Conservation (phyloP, 2,329 filamentous ascomycete species). For the Colletotrichum viniferum region DNA sequence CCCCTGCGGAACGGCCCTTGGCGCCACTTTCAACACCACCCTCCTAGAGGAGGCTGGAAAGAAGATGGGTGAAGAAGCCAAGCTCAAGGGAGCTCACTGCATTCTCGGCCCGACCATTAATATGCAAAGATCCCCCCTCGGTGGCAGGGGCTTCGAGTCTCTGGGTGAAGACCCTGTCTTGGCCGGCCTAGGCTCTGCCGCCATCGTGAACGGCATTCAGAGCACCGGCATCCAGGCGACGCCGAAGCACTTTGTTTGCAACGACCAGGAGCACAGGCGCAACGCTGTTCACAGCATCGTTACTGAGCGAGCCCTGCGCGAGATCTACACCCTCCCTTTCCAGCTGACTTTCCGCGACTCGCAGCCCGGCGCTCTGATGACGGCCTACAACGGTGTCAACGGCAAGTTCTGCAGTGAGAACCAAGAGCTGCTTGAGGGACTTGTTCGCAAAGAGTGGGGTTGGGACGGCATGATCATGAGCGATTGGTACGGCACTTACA, state of each 20-base stretch:
- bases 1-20: constrained; percentile 62
- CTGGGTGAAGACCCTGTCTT: constrained; percentile 63
- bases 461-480: constrained; percentile 64
- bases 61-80: constrained; percentile 57
- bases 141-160: constrained; percentile 65
- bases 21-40: constrained; percentile 60
- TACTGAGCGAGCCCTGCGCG: constrained; percentile 59
- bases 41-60: constrained; percentile 56
- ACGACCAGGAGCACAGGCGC: constrained; percentile 64
- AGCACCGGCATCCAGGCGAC: constrained; percentile 60
- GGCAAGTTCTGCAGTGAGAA: constrained; percentile 61
- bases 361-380: constrained; percentile 61
- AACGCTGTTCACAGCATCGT: constrained; percentile 60
- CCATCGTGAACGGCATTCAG: constrained; percentile 60
- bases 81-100: constrained; percentile 61
- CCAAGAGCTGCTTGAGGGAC: constrained; percentile 50
- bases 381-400: constrained; percentile 64
- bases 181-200: constrained; percentile 57
- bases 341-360: constrained; percentile 59
- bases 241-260: constrained; percentile 66
- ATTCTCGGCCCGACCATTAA: constrained; percentile 68
- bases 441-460: constrained; percentile 61
- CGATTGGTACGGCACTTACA: constrained; percentile 65
- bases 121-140: constrained; percentile 64
- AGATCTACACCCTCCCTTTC: constrained; percentile 64